Base-by-base conservation (phyloP, 129 eudicot genomes). In the Artemisia annua region DNA sequence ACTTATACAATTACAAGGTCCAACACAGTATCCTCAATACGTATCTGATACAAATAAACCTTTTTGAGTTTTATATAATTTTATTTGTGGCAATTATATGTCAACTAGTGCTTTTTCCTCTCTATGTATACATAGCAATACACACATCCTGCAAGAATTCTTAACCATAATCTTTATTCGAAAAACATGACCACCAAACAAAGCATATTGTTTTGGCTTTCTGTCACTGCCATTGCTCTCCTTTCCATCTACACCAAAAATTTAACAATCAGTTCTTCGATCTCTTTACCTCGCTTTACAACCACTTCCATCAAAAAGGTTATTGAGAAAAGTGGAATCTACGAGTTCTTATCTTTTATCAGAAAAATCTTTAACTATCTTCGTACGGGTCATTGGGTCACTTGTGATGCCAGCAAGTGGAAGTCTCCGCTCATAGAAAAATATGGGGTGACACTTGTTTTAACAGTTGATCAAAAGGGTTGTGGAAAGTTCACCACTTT, bases 401-500 rank as follows among this genome's bases (percentile, higher is more conserved):
- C 79, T 2, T 84, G 97, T 58, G 86, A 85, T 69, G 81, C 49
- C 1, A 35, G 14, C 6, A 71, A 20, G 54, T 90, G 93, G 97
- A 86, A 82, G n/a, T 86, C 97, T 59, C 79, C 61, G 32, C 92
- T 90, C 48, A 54, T 76, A 30, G 74, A 85, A 1, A 68, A 66
- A 35, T 87, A 90, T 43, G 77, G 71, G 1, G 86, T 94, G 22
- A 70, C 84, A n/a, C 85, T 54, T 22, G 81, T 81, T 39, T 66
- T 83, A 30, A 90, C 92, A 0, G 98, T 90, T 10, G 96, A 75
- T 70, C 52, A 32, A 20, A 81, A 79, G 46, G 97, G 89, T 26
- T 90, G 98, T 59, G 96, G 85, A 13, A 94, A 87, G 60, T 94
- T 90, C 71, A 86, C 71, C 46, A 94, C 77, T 60, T 56, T 90